Evolutionary conservation across 2,329 filamentous ascomycete genomes (phyloP), one percentile per base, ranked within the genome.

Genomic region (Nothophoma quercina): DNA sequence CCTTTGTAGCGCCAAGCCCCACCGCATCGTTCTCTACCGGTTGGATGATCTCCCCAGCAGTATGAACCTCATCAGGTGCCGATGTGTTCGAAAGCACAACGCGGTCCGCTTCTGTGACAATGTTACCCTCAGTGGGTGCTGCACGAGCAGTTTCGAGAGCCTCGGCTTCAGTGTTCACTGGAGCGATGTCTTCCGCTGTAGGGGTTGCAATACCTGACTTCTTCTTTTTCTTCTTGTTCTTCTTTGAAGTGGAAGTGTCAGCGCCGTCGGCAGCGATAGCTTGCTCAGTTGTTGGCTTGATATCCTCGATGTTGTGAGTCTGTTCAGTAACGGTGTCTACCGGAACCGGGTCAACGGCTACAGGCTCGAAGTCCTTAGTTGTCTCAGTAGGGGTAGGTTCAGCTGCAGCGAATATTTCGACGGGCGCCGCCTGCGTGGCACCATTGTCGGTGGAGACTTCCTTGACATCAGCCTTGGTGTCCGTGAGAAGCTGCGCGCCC

Each of bases 161-260:
- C 21, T 32, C 58, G 8, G 10, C 28, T 28, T 13, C 35, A 13
- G 22, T 7, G 10, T 35, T 39, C 4, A 28, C 47, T 13, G 28
- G 26, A 7, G 19, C 16, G 38, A 19, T n/a, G 7, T 52, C 45
- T n/a, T 49, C 40, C 4, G 33, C 16, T 4, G 45, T 12, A 12
- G 36, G 51, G 21, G 54, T 59, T 15, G 51, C 44, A 18, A 39
- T 9, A 10, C 39, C 52, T 16, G 62, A 59, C 13, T 59, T 54
- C 30, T 64, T 65, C 16, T 52, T 59, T 56, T 67, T 68, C 59
- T 68, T 69, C 28, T 56, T 63, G 29, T 53, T 62, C 35, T 70
- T 70, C 53, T 63, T 62, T 9, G 62, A 63, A 3, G 39, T 30
- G 1, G 58, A 46, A 10, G 50, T 21, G 4, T 41, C 41, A 9